phyloP scores from a whole-genome alignment of 1,139 yeast genomes.

The Nakaseomyces sp. region DNA sequence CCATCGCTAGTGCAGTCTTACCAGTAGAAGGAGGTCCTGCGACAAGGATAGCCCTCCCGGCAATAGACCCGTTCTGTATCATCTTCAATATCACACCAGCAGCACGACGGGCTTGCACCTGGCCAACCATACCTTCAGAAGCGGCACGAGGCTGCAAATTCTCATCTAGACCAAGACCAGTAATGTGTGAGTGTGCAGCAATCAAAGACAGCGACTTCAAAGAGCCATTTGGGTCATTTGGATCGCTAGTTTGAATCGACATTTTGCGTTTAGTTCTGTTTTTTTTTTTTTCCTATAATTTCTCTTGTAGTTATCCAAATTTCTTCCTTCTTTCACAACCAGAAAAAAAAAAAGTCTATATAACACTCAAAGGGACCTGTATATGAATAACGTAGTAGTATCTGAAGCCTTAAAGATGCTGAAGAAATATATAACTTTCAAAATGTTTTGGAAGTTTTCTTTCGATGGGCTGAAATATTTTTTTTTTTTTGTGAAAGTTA shows the following conservation, averaged over 20 bases:
- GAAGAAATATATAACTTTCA: too few species aligned
- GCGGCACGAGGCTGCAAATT: constrained; percentile 73
- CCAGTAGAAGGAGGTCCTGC: constrained; percentile 99
- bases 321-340: too few species aligned
- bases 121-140: constrained; percentile 96
- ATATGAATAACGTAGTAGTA: too few species aligned
- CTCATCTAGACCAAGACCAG: constrained; percentile 91
- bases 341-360: too few species aligned
- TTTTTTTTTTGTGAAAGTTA: not conserved
- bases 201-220: constrained; percentile 58
- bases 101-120: constrained; percentile 85
- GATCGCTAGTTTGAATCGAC: constrained; percentile 40
- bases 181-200: constrained; percentile 95
- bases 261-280: constrained; percentile 9
- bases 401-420: too few species aligned
- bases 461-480: not conserved
- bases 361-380: too few species aligned
- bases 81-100: constrained; percentile 89
- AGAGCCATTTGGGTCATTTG: constrained; percentile 36
- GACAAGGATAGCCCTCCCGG: constrained; percentile 90
- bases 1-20: constrained; percentile 98
- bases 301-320: too few species aligned
- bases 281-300: not conserved
- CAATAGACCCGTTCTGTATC: constrained; percentile 89
- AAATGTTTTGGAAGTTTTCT: not conserved